A percentile compares a stretch with the other conserved stretches of the same genome.
Conservation (phyloP, 2,329 filamentous ascomycete species). For the Diplodia mutila region DNA sequence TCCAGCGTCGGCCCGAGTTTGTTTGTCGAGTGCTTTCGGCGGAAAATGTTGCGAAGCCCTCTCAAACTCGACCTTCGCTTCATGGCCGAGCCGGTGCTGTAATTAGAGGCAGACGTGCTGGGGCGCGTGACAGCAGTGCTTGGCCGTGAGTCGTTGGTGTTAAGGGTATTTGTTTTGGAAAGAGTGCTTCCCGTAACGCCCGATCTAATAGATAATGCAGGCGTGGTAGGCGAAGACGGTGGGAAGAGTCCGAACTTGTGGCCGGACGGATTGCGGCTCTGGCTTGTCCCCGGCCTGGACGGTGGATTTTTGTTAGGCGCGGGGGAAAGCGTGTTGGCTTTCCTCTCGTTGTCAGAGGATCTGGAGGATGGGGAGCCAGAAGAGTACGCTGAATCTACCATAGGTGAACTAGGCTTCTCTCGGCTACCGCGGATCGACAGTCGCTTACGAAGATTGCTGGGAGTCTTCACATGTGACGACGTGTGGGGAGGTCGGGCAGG, state of each 20-base stretch:
- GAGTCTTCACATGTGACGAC: conserved; percentile 9
- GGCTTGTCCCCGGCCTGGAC: conserved; percentile 10
- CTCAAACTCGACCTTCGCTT: conserved; percentile 16
- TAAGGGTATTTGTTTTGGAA: conserved; percentile 22
- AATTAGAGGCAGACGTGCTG: conserved; percentile 23
- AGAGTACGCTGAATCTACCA: conserved; percentile 43
- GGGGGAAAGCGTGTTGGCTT: neutral
- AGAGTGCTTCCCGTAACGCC: conserved; percentile 17
- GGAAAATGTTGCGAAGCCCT: conserved; percentile 21
- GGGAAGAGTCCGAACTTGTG: conserved; percentile 24
- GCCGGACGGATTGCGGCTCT: neutral
- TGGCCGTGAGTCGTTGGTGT: conserved; percentile 18
- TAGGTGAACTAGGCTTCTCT: conserved; percentile 24
- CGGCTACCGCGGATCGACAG: conserved; percentile 12
- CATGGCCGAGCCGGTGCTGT: conserved; percentile 1
- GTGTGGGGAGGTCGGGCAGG: neutral
- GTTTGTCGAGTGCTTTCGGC: conserved; percentile 16
- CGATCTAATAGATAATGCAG: conserved; percentile 20
- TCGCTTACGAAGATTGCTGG: conserved; percentile 18
- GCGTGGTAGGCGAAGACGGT: conserved; percentile 8
- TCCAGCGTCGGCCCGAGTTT: conserved; percentile 24
- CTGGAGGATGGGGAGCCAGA: conserved; percentile 40
- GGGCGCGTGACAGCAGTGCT: conserved; percentile 20
- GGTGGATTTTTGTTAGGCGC: neutral
- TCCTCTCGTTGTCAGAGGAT: conserved; percentile 22